Percentiles rank a stretch among this genome's conserved stretches.
Evolutionary conservation across 768 basidiomycete species (phyloP).

Genomic region (Aureoboletus auriporus): DNA sequence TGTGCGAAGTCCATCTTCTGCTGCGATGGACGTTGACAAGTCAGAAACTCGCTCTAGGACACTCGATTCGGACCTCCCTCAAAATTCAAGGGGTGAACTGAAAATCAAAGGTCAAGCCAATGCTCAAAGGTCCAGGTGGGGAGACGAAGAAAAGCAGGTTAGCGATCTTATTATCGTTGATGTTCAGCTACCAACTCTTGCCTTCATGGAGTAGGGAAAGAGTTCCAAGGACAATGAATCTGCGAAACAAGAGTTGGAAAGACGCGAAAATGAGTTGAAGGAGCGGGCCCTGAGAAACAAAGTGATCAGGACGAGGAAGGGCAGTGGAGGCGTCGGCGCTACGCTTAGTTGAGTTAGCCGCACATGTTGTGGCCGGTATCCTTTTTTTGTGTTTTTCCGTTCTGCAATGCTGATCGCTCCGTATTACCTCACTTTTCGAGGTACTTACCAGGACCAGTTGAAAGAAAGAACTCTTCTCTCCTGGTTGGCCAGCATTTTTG

Average conservation of each 20-base stretch:
- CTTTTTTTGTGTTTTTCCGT: constrained; percentile 14
- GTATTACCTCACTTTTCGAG: constrained; percentile 18
- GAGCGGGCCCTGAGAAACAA: constrained; percentile 81
- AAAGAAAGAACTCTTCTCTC: constrained; percentile 15
- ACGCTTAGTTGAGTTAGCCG: constrained; percentile 18
- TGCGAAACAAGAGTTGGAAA: constrained; percentile 50
- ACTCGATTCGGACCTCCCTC: constrained; percentile 29
- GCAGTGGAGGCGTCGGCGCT: constrained; percentile 23
- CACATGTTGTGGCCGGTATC: constrained; percentile 17
- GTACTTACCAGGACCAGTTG: constrained; percentile 19
- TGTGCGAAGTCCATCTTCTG: constrained; percentile 26
- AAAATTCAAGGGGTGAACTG: constrained; percentile 44
- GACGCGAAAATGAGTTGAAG: constrained; percentile 74
- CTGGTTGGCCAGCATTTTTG: constrained; percentile 18
- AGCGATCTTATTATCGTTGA: constrained; percentile 8
- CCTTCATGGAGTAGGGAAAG: constrained; percentile 20
- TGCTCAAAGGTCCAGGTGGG: constrained; percentile 52
- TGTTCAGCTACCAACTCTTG: constrained; percentile 4
- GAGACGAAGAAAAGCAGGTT: constrained; percentile 35
- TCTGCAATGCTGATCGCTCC: constrained; percentile 19
- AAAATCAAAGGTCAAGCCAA: constrained; percentile 76
- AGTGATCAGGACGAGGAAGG: constrained; percentile 68
- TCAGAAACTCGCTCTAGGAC: constrained; percentile 20
- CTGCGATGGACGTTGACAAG: constrained; percentile 21
- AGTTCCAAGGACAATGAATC: constrained; percentile 3